Percentiles rank a stretch among this genome's conserved stretches.
Evolutionary conservation across 306 rosid species (phyloP).

Genomic region (Trifolium fragiferum): DNA sequence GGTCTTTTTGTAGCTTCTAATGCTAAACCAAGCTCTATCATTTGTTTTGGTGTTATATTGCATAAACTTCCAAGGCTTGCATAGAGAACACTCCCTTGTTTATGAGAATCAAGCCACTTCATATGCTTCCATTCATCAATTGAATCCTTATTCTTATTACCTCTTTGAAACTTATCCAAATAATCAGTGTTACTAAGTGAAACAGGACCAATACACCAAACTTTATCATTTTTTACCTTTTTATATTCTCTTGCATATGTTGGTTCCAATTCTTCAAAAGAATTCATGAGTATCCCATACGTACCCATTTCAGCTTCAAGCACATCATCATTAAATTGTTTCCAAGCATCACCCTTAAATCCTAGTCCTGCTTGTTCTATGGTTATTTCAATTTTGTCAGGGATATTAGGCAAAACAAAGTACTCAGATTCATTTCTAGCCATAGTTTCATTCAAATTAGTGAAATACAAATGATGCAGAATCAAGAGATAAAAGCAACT

Average conservation of each 20-base stretch:
- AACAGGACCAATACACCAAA: slow-evolving; percentile 68
- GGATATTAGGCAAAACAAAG: slow-evolving; percentile 51
- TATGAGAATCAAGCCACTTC: slow-evolving; percentile 58
- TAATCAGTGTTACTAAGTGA: slow-evolving; percentile 47
- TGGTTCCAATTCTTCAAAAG: slow-evolving; percentile 70
- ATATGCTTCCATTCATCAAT: slow-evolving; percentile 44
- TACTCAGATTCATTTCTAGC: slow-evolving; percentile 33
- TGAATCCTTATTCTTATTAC: slow-evolving; percentile 48
- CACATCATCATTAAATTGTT: neutral
- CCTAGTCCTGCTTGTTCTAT: slow-evolving; percentile 20
- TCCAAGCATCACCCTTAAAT: neutral
- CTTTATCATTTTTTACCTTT: slow-evolving; percentile 43
- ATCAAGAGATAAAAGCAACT: slow-evolving; percentile 44
- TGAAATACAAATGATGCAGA: neutral
- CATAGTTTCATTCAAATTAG: slow-evolving; percentile 26
- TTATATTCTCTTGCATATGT: slow-evolving; percentile 49
- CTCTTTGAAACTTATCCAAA: slow-evolving; percentile 63
- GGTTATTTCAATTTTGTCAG: slow-evolving; percentile 51
- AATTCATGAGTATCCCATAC: slow-evolving; percentile 54
- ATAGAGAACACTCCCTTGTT: slow-evolving; percentile 52
- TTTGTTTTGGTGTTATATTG: slow-evolving; percentile 31
- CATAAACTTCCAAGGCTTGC: slow-evolving; percentile 65
- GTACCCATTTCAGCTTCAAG: slow-evolving; percentile 45
- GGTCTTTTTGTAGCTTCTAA: slow-evolving; percentile 60
- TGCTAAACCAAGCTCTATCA: slow-evolving; percentile 56